Percentiles rank a stretch among this genome's conserved stretches.
These are phyloP conservation scores for Pinus taeda DNA, from an alignment of 75 land plant species.

Conservation along the genomic window DNA sequence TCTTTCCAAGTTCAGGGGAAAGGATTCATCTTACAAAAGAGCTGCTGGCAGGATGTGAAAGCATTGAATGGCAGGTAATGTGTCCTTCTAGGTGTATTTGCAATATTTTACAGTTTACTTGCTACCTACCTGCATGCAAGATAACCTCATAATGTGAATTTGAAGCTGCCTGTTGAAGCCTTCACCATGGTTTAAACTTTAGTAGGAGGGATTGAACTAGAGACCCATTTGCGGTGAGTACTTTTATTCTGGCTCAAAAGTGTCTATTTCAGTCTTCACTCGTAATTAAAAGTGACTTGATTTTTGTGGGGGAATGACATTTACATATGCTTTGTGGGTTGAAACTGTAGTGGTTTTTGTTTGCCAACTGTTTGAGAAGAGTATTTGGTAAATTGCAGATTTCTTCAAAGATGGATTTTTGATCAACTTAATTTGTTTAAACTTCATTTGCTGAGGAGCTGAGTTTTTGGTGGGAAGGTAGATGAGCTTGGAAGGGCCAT, in stretches of 20 bases:
- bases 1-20: constrained; percentile 42
- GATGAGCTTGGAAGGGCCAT: constrained; percentile 90
- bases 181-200: background rate
- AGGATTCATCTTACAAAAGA: constrained; percentile 56
- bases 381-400: background rate
- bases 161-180: constrained; percentile 1
- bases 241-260: background rate
- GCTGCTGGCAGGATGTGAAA: constrained; percentile 69
- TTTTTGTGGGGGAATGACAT: background rate
- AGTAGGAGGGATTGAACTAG: constrained; percentile 3
- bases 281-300: background rate
- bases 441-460: constrained; percentile 23
- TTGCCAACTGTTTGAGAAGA: background rate
- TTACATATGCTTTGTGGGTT: background rate
- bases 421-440: constrained; percentile 9
- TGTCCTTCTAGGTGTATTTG: background rate
- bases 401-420: constrained; percentile 1
- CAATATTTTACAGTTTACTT: background rate
- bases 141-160: background rate
- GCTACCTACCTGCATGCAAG: background rate
- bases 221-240: background rate
- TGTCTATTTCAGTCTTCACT: background rate
- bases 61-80: constrained; percentile 96
- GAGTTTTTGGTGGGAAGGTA: constrained; percentile 71
- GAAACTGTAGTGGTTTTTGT: background rate